A percentile compares a stretch with the other conserved stretches of the same genome.
Conservation (phyloP, 345 rosid species). For the Firmiana major region DNA sequence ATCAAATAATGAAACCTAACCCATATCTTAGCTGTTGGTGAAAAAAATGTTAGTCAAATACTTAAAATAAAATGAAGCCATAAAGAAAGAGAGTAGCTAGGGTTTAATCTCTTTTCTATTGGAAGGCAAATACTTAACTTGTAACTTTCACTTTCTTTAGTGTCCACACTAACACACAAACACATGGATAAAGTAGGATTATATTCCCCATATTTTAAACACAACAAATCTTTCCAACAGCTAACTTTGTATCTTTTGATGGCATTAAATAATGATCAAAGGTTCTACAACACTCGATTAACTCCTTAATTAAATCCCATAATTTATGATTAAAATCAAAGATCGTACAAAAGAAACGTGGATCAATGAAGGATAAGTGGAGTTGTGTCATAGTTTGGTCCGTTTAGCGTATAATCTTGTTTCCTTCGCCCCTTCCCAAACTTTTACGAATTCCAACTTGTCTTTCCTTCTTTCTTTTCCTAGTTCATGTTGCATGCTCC, state of each 20-base stretch:
- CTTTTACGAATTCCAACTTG: slow-evolving; percentile 39
- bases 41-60: slow-evolving; percentile 25
- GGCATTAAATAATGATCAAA: slow-evolving; percentile 25
- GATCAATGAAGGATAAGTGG: slow-evolving; percentile 35
- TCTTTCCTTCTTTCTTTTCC: slow-evolving; percentile 18
- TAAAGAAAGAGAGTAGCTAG: background rate
- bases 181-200: slow-evolving; percentile 23
- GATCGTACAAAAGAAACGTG: slow-evolving; percentile 5
- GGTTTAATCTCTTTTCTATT: slow-evolving; percentile 9
- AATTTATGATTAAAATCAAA: slow-evolving; percentile 19
- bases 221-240: slow-evolving; percentile 42
- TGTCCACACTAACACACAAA: slow-evolving; percentile 16
- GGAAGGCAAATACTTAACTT: slow-evolving; percentile 30
- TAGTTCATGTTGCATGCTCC: slow-evolving; percentile 1
- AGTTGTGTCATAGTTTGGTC: slow-evolving; percentile 25
- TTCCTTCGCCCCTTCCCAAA: background rate
- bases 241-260: slow-evolving; percentile 29
- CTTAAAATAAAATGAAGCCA: slow-evolving; percentile 16
- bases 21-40: slow-evolving; percentile 7
- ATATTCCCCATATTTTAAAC: slow-evolving; percentile 21
- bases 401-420: background rate
- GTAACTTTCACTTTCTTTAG: slow-evolving; percentile 33
- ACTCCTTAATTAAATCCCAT: slow-evolving; percentile 23
- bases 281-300: slow-evolving; percentile 36
- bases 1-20: background rate